Evolutionary conservation across 257 asterid species (phyloP), one percentile per base, ranked within the genome.

Genomic region (Phtheirospermum japonicum): DNA sequence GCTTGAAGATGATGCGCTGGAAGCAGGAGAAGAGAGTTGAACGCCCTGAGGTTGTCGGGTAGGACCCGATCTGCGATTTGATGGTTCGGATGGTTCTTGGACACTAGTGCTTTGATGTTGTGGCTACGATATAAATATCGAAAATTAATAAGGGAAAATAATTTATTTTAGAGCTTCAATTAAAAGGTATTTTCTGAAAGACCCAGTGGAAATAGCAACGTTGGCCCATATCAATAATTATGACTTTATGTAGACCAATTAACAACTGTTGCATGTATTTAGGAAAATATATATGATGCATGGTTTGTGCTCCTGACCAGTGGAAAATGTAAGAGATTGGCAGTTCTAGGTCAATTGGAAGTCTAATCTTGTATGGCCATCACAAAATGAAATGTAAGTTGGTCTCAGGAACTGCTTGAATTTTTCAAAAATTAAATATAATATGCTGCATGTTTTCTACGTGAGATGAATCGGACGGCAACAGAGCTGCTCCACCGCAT

Each of bases 1-100:
- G 49, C 81, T 79, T 61, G 88, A 77, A 52, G 87, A 69, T 61
- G 88, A 69, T 57, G 72, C 32, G 68, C 64, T 54, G 8, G 84
- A 63, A 28, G 73, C 42, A 11, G 87, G 71, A 33, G 88, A 67
- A 13, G 79, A 57, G 42, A 72, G 74, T 20, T 71, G 77, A 28
- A 68, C 80, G 6, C 70, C 70, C 68, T 50, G 79, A 17, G 79
- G 61, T 30, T 51, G 82, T 58, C 76, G n/a, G 9, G 79, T 59
- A 13, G 78, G 59, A 13, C 70, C 73, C 61, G 73, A 56, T 71
- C 59, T 74, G 14, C 60, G 78, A 66, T 50, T 70, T 48, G 79
- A 65, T 43, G 86, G 70, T 46, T 82, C 65, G 9, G 72, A 49
- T 34, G 85, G 73, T 57, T 68, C 83, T 12, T 43, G 68, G 67